Base-by-base conservation (phyloP, 495 filamentous ascomycete species). In the Aspergillus cavernicola region DNA sequence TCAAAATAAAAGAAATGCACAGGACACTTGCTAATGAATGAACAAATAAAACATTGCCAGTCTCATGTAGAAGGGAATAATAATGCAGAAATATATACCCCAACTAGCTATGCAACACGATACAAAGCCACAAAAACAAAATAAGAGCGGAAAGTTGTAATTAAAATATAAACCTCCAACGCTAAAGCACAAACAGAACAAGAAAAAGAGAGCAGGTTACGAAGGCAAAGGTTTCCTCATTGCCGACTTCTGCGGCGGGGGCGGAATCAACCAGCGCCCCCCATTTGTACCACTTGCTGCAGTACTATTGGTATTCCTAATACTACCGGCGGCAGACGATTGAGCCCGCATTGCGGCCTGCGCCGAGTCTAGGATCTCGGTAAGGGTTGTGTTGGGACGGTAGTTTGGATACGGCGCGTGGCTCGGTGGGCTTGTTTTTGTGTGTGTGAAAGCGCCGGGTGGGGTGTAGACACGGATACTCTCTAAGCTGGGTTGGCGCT, bases 381-480 rank as follows among this genome's bases (percentile, higher is more conserved):
- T 78, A 57, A 89, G 88, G 2, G 82, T 86, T 15, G 84, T 88
- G 53, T 79, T 68, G 8, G 68, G 71, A 16, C 68, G 68, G 13
- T 68, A 65, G 39, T 62, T 55, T 33, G 70, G 57, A 57, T 71
- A 67, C 38, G 66, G 53, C 26, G 67, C 61, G 0, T 64, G 71
- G 1, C 65, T 68, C 9, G 68, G 40, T 13, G 65, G 62, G 13
- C 53, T 57, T 0, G 62, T 59, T 11, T 54, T 58, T 0, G 62
- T 60, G n/a, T 55, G 63, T 16, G 59, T 47, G 36, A 74, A 67
- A 26, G 64, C 67, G 6, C 70, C 72, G 9, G 80, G 80, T 48
- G 88, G 85, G 5, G 84, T 81, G 66, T 86, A 89, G 12, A 90
- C 76, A 56, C 83, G 81, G 60, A 89, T 89, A 66, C 80, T 85